Conservation (phyloP, 1,284 basidiomycete genomes). For the Trichosporon faecale region DNA sequence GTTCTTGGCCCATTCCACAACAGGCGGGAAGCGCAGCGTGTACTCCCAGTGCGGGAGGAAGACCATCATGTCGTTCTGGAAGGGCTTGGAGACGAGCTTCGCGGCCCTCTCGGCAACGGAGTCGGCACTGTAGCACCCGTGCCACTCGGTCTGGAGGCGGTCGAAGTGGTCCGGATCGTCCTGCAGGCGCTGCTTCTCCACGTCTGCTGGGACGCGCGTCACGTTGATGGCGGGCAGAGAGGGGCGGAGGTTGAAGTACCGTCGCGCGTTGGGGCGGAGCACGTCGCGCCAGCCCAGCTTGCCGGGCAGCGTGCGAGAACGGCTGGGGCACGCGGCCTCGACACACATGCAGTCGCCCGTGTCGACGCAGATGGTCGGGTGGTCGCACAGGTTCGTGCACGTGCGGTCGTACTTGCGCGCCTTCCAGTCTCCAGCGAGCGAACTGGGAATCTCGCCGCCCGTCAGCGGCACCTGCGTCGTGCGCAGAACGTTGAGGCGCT, state of each 20-base stretch:
- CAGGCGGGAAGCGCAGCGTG: constrained; percentile 15
- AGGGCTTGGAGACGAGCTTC: constrained; percentile 25
- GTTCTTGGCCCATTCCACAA: constrained; percentile 26
- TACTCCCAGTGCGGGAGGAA: constrained; percentile 46
- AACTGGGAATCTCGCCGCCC: constrained; percentile 23
- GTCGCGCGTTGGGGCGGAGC: constrained; percentile 32
- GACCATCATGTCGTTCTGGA: constrained; percentile 38
- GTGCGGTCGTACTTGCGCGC: constrained; percentile 19
- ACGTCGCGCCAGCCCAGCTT: constrained; percentile 36
- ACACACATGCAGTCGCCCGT: constrained; percentile 40
- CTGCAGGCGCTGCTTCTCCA: constrained; percentile 22
- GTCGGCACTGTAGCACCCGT: constrained; percentile 40
- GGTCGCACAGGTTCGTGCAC: constrained; percentile 40
- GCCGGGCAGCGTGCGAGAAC: constrained; percentile 17
- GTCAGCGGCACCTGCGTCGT: constrained; percentile 13
- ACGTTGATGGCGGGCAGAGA: constrained; percentile 28
- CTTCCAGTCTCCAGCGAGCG: constrained; percentile 30
- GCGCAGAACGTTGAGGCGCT: constrained; percentile 22
- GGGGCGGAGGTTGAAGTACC: constrained; percentile 30
- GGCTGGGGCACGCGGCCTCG: constrained; percentile 26
- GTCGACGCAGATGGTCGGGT: constrained; percentile 40
- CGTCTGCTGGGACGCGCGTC: constrained; percentile 26
- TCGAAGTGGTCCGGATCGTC: constrained; percentile 24
- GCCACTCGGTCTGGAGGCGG: constrained; percentile 23
- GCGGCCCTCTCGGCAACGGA: constrained; percentile 31